Percentiles rank a stretch among this genome's conserved stretches.
Evolutionary conservation across 495 filamentous ascomycete species (phyloP).

Genomic region (Penicillium egyptiacum): DNA sequence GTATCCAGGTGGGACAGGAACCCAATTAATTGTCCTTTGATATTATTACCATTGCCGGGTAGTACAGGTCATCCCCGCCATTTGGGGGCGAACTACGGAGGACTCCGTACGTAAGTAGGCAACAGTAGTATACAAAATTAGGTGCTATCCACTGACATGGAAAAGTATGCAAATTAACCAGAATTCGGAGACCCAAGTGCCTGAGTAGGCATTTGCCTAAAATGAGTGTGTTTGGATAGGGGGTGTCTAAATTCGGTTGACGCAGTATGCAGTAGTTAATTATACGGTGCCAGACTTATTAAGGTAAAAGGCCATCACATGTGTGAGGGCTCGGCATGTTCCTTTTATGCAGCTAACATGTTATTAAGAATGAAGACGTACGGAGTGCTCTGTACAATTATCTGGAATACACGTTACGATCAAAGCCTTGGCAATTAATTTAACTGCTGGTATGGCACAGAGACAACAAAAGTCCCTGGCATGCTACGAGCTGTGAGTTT

Average conservation of each 20-base stretch:
- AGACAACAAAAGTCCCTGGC: constrained; percentile 15
- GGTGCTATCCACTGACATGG: neutral
- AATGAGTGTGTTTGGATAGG: constrained; percentile 4
- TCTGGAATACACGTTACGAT: neutral
- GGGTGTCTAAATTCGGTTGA: constrained; percentile 20
- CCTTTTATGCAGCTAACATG: neutral
- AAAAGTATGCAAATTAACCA: neutral
- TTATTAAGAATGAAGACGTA: neutral
- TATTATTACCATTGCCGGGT: neutral
- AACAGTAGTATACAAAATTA: neutral
- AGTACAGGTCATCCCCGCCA: constrained; percentile 7
- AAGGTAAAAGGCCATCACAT: constrained; percentile 17
- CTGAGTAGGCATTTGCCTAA: neutral
- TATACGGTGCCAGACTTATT: constrained; percentile 15
- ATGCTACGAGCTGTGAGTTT: constrained; percentile 15
- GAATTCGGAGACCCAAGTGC: neutral
- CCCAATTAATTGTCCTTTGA: constrained; percentile 7
- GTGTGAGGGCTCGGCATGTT: neutral
- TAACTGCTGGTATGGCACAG: neutral
- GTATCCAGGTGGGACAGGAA: constrained; percentile 13
- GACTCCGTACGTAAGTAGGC: neutral
- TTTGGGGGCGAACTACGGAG: constrained; percentile 1
- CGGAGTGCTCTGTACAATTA: neutral
- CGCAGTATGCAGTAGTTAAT: constrained; percentile 10
- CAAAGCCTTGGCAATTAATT: neutral